phyloP scores from a whole-genome alignment of 192 early-diverging fungal species.

The Podila clonocystis region DNA sequence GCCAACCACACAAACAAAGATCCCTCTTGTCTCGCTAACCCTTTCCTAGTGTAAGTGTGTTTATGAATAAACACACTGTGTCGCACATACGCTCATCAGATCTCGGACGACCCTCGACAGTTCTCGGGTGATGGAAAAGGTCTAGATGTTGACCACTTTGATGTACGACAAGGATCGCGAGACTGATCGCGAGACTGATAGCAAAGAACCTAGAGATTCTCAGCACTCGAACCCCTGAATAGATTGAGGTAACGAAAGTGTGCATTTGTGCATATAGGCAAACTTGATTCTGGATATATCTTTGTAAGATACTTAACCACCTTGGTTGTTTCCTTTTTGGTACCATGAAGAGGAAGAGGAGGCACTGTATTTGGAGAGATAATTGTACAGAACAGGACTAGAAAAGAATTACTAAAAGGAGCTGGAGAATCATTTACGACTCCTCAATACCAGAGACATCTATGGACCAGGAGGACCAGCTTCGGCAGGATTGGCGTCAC shows the following conservation, averaged over 20 bases:
- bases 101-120: slow-evolving; percentile 50
- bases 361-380: slow-evolving; percentile 77
- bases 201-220: slow-evolving; percentile 77
- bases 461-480: slow-evolving; percentile 43
- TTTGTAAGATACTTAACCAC: too few relatives aligned
- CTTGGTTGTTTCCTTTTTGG: neutral
- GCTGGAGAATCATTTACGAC: slow-evolving; percentile 78
- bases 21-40: too few relatives aligned
- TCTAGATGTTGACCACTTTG: too few relatives aligned
- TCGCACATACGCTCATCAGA: slow-evolving; percentile 72
- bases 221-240: slow-evolving; percentile 77
- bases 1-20: too few relatives aligned
- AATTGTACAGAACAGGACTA: slow-evolving; percentile 87
- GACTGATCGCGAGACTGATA: slow-evolving; percentile 77
- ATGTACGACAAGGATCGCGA: too few relatives aligned
- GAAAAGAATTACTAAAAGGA: slow-evolving; percentile 76
- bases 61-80: too few relatives aligned
- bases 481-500: slow-evolving; percentile 38
- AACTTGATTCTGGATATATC: neutral
- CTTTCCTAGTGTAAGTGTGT: too few relatives aligned
- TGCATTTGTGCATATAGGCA: neutral
- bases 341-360: slow-evolving; percentile 74
- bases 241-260: slow-evolving; percentile 61
- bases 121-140: slow-evolving; percentile 42
- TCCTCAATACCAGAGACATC: too few relatives aligned